Evolutionary conservation across 2,329 filamentous ascomycete genomes (phyloP).

Genomic region (Hawksworthiomyces lignivorus): DNA sequence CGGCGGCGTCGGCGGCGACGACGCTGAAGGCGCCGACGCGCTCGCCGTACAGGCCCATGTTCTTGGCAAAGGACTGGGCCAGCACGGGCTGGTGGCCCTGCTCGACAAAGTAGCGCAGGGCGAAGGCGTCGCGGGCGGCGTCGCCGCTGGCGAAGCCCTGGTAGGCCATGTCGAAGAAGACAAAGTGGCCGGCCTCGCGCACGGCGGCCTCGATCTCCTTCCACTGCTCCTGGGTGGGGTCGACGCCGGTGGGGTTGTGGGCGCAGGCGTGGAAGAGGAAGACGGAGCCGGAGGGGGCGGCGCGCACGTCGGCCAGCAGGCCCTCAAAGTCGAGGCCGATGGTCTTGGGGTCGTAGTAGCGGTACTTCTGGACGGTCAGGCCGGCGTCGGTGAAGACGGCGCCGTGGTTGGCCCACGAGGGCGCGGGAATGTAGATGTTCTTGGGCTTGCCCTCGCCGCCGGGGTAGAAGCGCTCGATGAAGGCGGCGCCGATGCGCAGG

Average conservation of each 20-base stretch:
- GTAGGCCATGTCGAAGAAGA: conserved; percentile 99
- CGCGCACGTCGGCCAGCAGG: conserved; percentile 83
- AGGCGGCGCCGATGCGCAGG: conserved; percentile 87
- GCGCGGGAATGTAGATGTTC: conserved; percentile 92
- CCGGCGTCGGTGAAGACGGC: conserved; percentile 93
- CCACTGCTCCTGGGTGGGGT: conserved; percentile 90
- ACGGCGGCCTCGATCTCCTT: conserved; percentile 78
- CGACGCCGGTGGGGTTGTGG: conserved; percentile 95
- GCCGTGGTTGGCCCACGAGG: conserved; percentile 97
- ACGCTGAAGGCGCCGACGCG: conserved; percentile 95
- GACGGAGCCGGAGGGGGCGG: conserved; percentile 76
- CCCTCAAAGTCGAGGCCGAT: conserved; percentile 97
- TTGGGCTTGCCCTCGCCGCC: conserved; percentile 52
- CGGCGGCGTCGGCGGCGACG: conserved; percentile 65
- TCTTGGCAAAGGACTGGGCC: conserved; percentile 96
- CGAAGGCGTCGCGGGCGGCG: conserved; percentile 87
- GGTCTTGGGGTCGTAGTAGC: conserved; percentile 98
- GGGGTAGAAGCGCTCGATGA: conserved; percentile 86
- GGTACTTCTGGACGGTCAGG: conserved; percentile 86
- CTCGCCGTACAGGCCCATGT: conserved; percentile 99
- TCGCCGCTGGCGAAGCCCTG: conserved; percentile 94
- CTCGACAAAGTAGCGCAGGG: conserved; percentile 86
- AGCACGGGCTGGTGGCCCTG: conserved; percentile 84
- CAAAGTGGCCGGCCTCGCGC: conserved; percentile 80
- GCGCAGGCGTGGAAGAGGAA: conserved; percentile 95